phyloP scores from a whole-genome alignment of 2,329 filamentous ascomycete species.

The Cytospora piceicola region DNA sequence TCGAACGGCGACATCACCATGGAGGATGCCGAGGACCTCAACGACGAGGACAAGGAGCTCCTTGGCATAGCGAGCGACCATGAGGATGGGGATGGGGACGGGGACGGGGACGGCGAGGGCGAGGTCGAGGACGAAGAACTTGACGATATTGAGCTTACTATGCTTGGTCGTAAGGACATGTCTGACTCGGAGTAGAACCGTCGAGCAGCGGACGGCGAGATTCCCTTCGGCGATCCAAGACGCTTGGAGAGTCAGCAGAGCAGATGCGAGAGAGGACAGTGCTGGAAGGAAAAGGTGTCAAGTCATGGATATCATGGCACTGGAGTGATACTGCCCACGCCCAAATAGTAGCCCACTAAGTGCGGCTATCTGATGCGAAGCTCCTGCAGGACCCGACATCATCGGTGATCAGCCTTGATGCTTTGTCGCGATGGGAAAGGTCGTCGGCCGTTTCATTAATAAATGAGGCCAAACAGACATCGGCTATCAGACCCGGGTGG shows the following conservation, averaged over 20 bases:
- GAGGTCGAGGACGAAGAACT: constrained; percentile 53
- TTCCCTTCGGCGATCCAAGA: not conserved
- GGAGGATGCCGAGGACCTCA: constrained; percentile 50
- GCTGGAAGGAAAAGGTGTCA: not conserved
- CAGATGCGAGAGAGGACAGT: not conserved
- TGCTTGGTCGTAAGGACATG: constrained; percentile 41
- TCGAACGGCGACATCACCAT: constrained; percentile 50
- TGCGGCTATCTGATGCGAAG: not conserved
- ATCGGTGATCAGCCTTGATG: not conserved
- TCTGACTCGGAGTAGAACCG: constrained; percentile 39
- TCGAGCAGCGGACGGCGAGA: not conserved
- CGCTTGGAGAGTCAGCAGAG: not conserved
- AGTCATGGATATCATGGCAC: not conserved
- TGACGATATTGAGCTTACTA: constrained; percentile 44
- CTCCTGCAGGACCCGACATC: not conserved
- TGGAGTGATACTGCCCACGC: not conserved
- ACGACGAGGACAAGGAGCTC: constrained; percentile 59
- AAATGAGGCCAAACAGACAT: not conserved
- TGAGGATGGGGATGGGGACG: constrained; percentile 44
- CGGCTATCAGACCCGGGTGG: not conserved
- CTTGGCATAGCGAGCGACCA: constrained; percentile 51
- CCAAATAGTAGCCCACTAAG: not conserved
- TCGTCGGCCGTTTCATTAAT: not conserved
- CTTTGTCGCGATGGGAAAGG: not conserved
- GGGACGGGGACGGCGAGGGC: no score